A percentile compares a stretch with the other conserved stretches of the same genome.
Evolutionary conservation across 116 monocot species (phyloP).

Genomic region (Zostera marina): DNA sequence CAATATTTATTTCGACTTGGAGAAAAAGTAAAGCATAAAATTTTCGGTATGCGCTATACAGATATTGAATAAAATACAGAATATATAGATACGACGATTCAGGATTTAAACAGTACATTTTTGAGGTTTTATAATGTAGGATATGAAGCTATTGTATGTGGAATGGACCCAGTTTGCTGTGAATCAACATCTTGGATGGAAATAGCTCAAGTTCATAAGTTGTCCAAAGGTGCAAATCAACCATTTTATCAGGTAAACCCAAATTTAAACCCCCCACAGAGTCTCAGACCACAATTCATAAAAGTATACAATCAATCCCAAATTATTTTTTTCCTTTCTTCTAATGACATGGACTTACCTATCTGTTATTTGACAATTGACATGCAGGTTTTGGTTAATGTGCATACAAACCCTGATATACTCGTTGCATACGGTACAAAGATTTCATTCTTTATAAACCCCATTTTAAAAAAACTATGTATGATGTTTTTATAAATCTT

Average conservation of each 20-base stretch:
- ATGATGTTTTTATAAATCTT: neutral
- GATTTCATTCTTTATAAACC: neutral
- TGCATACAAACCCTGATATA: conserved; percentile 62
- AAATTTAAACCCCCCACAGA: no score
- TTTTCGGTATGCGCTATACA: conserved; percentile 65
- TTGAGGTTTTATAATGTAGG: conserved; percentile 17
- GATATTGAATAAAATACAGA: neutral
- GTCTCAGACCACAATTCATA: neutral
- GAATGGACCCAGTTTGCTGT: conserved; percentile 94
- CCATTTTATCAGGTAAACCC: conserved; percentile 80
- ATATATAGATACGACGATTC: no score
- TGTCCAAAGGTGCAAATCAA: conserved; percentile 63
- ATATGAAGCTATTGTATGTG: conserved; percentile 77
- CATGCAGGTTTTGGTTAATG: conserved; percentile 89
- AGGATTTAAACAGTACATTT: no score
- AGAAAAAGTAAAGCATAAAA: conserved; percentile 69
- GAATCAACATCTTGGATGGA: conserved; percentile 95
- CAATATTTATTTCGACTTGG: conserved; percentile 85
- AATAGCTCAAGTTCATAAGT: conserved; percentile 47
- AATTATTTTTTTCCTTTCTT: neutral
- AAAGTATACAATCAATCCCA: neutral
- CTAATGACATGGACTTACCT: neutral
- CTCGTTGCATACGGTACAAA: conserved; percentile 78
- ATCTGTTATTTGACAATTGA: no score
- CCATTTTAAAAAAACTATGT: neutral